Percentiles rank a stretch among this genome's conserved stretches.
phyloP scores from a whole-genome alignment of 73 alveolate species.

The Tetrahymena elliotti region DNA sequence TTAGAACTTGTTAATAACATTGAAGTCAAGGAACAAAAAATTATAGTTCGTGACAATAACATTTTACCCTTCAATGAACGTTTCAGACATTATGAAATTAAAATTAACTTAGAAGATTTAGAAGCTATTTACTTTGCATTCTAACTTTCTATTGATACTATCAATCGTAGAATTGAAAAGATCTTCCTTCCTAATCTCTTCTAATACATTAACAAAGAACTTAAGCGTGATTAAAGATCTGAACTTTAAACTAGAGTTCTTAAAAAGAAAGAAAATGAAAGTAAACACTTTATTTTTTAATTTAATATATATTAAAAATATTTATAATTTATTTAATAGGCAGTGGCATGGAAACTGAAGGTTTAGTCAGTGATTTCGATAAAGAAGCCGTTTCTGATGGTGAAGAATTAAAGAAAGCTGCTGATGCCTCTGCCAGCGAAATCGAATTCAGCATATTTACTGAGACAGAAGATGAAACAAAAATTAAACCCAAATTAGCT shows the following conservation, averaged over 20 bases:
- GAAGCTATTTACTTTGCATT: conserved; percentile 64
- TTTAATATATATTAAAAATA: conserved; percentile 9
- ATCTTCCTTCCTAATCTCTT: conserved; percentile 62
- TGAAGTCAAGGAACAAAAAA: conserved; percentile 61
- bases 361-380: conserved; percentile 49
- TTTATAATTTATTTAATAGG: conserved; percentile 46
- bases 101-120: conserved; percentile 64
- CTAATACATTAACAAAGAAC: conserved; percentile 57
- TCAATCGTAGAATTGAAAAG: conserved; percentile 52
- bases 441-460: background rate
- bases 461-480: background rate
- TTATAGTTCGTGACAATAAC: background rate
- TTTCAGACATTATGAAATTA: conserved; percentile 67
- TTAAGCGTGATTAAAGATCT: conserved; percentile 39
- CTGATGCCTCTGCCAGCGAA: background rate
- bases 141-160: conserved; percentile 45
- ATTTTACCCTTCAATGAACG: conserved; percentile 38
- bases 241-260: conserved; percentile 60
- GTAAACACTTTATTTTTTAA: background rate
- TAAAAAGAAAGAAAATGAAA: conserved; percentile 42
- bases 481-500: background rate
- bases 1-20: conserved; percentile 76
- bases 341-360: conserved; percentile 39
- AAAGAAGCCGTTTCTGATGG: conserved; percentile 16
- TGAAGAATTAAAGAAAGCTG: background rate